phyloP scores from a whole-genome alignment of 352 stramenopile species.

The Phytopythium oedochilum region DNA sequence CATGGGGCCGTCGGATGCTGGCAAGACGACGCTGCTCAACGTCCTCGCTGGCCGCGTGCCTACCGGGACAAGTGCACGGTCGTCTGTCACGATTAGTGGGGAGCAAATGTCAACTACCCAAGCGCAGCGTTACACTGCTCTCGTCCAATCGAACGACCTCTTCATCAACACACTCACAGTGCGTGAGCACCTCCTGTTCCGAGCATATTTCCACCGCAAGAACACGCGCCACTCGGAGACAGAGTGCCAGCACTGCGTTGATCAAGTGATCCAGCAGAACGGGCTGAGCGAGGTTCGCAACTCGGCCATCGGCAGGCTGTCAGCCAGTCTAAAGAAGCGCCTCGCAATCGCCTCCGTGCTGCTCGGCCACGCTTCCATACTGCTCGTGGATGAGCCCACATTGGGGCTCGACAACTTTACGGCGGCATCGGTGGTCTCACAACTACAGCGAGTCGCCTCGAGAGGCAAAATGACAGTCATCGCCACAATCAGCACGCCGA shows the following conservation, averaged over 20 bases:
- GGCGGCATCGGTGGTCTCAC: conserved; percentile 30
- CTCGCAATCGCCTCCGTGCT: conserved; percentile 79
- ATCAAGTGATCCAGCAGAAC: conserved; percentile 39
- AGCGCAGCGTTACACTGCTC: conserved; percentile 18
- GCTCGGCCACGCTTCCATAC: conserved; percentile 51
- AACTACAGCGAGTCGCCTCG: conserved; percentile 44
- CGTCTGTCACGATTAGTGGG: conserved; percentile 56
- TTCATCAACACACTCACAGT: conserved; percentile 83
- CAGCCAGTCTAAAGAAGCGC: conserved; percentile 67
- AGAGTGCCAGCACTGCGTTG: conserved; percentile 14
- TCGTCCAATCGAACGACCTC: conserved; percentile 89
- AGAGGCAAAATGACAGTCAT: conserved; percentile 65
- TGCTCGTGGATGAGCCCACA: conserved; percentile 83
- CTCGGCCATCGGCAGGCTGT: conserved; percentile 52
- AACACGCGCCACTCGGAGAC: conserved; percentile 16
- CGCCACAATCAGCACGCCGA: conserved; percentile 82
- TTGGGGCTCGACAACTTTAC: conserved; percentile 42
- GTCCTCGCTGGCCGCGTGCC: conserved; percentile 88
- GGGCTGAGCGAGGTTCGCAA: conserved; percentile 30
- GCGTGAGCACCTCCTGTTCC: conserved; percentile 78
- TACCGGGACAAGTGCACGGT: conserved; percentile 21
- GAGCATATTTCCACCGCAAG: conserved; percentile 53
- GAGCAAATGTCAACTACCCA: conserved; percentile 15
- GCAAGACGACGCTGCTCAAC: conserved; percentile 92
- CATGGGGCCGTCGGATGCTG: conserved; percentile 61